These are phyloP conservation scores for Russula emetica DNA, from an alignment of 768 basidiomycete species.

Conservation along the genomic window DNA sequence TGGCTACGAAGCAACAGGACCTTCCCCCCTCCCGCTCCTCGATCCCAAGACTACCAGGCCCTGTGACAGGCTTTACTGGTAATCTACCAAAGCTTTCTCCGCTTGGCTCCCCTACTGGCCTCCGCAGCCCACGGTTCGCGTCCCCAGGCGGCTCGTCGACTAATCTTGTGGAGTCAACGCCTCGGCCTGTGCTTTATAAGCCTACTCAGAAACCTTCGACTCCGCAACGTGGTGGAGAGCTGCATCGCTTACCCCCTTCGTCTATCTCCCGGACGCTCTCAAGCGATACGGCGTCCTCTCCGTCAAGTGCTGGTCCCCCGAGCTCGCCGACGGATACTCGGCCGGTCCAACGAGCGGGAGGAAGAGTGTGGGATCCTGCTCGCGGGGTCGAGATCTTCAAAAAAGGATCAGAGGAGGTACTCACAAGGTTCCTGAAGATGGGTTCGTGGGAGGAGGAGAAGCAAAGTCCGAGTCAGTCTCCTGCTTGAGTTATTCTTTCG, in stretches of 20 bases:
- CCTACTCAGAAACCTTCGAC: constrained; percentile 15
- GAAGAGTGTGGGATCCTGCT: constrained; percentile 80
- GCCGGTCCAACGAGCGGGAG: constrained; percentile 40
- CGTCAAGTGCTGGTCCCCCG: constrained; percentile 51
- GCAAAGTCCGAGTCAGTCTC: constrained; percentile 21
- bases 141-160: constrained; percentile 30
- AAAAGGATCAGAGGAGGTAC: constrained; percentile 80
- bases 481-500: constrained; percentile 25
- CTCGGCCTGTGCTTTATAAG: constrained; percentile 20
- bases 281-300: constrained; percentile 49
- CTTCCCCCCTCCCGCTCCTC: not conserved
- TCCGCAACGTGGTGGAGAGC: constrained; percentile 23
- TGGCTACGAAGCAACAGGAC: not conserved
- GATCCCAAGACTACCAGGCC: not conserved
- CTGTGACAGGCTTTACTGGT: constrained; percentile 12
- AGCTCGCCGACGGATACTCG: constrained; percentile 39
- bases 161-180: constrained; percentile 23
- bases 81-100: constrained; percentile 32
- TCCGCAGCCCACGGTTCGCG: constrained; percentile 25
- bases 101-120: constrained; percentile 33
- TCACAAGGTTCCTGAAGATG: constrained; percentile 78
- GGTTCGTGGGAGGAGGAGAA: constrained; percentile 63
- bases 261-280: constrained; percentile 39
- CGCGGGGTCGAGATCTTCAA: constrained; percentile 85
- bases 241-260: constrained; percentile 24